Base-by-base conservation (phyloP, 1,139 yeast genomes). In the Insectozyma bohioensis region DNA sequence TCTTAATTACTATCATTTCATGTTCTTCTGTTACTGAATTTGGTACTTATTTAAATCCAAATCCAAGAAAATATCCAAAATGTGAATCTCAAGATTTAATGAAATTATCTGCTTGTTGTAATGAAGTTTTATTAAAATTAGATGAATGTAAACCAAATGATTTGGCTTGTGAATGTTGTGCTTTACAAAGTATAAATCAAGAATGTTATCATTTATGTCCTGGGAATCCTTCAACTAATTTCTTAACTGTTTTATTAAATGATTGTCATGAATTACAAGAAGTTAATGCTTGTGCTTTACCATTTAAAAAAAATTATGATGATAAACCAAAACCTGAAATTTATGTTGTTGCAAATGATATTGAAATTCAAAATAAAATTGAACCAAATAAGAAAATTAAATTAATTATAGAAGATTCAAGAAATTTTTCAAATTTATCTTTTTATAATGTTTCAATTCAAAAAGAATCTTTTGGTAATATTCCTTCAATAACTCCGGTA, bases 101-200 rank as follows among this genome's bases (percentile, higher is more conserved):
- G 30, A 62, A 61, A 29, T 50, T 72, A 21, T 60, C 72, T 2
- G 39, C 47, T 9, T 73, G 78, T 47, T 71, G 75, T 29, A 69
- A 66, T 40, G 74, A 67, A 34, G 70, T 72, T 7, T 51, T 72
- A 20, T 46, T 58, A 24, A 65, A 57, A 40, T 55, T 73, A 30
- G 75, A 71, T 42, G 67, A 60, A 34, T 74, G 80, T 41, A 67
- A 67, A 44, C 67, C 77, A 3, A 71, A 69, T 43, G 79, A 73
- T 49, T 54, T 70, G 42, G 77, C 77, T 2, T 74, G 79, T 49
- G 78, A 72, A 41, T 73, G 80, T 44, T 72, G 78, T 52, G 78
- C 78, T 7, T 53, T 74, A 25, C 78, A 72, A 46, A 63, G 67
- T 35, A 61, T 72, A 52, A 57, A 63, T 22, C 57, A 54, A 30